phyloP scores from a whole-genome alignment of 2,329 filamentous ascomycete species.

The Fusarium sp. region DNA sequence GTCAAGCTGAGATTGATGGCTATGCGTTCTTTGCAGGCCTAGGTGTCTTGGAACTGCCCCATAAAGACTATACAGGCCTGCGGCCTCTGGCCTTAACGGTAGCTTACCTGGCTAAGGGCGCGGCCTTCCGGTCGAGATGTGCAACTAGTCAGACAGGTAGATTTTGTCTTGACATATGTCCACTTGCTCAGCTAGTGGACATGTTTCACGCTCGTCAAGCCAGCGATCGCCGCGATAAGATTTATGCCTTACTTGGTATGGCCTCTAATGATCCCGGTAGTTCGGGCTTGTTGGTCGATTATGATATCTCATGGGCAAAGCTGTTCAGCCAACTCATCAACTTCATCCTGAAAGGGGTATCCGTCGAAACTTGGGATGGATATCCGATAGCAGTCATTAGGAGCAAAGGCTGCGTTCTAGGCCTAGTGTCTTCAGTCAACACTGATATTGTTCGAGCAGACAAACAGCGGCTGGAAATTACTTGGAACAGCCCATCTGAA shows the following conservation, averaged over 20 bases:
- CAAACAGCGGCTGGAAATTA: not conserved
- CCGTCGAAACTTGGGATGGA: not conserved
- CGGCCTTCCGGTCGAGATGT: not conserved
- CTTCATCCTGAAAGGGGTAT: not conserved
- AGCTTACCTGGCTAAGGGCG: not conserved
- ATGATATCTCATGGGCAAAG: not conserved
- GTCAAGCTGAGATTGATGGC: not conserved
- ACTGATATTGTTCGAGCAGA: no score
- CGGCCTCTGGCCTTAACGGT: rapidly evolving
- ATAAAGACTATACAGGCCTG: not conserved
- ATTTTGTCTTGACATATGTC: not conserved
- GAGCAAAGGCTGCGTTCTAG: not conserved
- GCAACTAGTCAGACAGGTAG: not conserved
- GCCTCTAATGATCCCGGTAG: not conserved
- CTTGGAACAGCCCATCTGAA: no score
- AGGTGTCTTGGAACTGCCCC: rapidly evolving
- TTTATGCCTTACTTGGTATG: not conserved
- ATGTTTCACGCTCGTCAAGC: not conserved
- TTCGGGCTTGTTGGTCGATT: not conserved
- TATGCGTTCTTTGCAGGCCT: not conserved
- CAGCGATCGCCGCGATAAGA: not conserved
- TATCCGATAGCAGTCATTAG: not conserved
- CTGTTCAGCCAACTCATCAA: not conserved
- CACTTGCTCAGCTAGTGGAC: not conserved
- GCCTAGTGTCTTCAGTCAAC: not conserved